Conservation (phyloP, 1,284 basidiomycete species). For the Boletus sp. region DNA sequence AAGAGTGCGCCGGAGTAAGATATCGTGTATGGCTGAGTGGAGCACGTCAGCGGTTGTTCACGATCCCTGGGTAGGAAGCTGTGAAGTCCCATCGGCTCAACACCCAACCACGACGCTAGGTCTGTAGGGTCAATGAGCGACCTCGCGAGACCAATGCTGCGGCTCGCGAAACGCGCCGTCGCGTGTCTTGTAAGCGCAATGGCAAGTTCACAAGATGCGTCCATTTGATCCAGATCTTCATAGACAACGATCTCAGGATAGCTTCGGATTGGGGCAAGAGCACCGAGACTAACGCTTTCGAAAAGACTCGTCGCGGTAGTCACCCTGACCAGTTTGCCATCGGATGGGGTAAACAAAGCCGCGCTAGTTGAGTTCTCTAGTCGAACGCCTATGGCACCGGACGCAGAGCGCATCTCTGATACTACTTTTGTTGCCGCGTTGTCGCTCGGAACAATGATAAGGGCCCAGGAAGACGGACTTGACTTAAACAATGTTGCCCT, state of each 20-base stretch:
- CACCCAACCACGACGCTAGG: constrained; percentile 84
- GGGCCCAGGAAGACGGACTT: constrained; percentile 48
- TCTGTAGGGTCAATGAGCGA: constrained; percentile 84
- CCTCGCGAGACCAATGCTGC: constrained; percentile 79
- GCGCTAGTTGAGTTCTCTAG: constrained; percentile 46
- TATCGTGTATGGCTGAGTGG: constrained; percentile 82
- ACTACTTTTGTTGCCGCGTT: constrained; percentile 53
- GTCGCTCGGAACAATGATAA: constrained; percentile 60
- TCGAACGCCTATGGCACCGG: constrained; percentile 45
- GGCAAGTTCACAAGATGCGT: constrained; percentile 83
- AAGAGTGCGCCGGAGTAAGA: constrained; percentile 87
- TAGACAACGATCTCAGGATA: constrained; percentile 73
- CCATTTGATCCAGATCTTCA: constrained; percentile 88
- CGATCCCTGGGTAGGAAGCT: constrained; percentile 85
- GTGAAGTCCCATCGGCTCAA: constrained; percentile 67
- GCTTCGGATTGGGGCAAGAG: constrained; percentile 39
- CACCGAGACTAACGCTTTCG: constrained; percentile 30
- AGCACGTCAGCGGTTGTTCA: constrained; percentile 76
- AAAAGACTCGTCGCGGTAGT: constrained; percentile 56
- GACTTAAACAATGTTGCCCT: constrained; percentile 55
- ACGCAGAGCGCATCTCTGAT: constrained; percentile 51
- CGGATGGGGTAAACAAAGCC: constrained; percentile 40
- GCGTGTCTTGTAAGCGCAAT: constrained; percentile 71
- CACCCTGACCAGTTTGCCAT: constrained; percentile 55
- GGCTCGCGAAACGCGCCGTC: constrained; percentile 61